Evolutionary conservation across 352 stramenopile genomes (phyloP), one percentile per base, ranked within the genome.

Genomic region (Phytophthora sp.): DNA sequence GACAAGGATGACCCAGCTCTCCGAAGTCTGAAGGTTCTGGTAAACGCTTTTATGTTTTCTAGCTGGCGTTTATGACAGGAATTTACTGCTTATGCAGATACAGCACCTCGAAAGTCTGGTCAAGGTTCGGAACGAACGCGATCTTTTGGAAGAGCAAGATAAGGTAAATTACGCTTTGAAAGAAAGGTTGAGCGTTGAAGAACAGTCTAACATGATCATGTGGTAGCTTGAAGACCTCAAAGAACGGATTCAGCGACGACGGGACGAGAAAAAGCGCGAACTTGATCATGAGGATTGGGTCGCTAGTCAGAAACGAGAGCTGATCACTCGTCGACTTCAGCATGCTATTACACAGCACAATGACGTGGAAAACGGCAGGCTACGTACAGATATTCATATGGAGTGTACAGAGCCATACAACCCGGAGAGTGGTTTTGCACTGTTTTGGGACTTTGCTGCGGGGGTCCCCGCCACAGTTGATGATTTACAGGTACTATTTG

Each of bases 81-180:
- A 27, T 12, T 24, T 35, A 46, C 44, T 35, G 2, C 29, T 18
- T 60, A n/a, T n/a, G 20, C 33, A 84, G 76, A 67, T 45, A 23
- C 46, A 77, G 15, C 80, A 89, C 35, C 53, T 83, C 16, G 64
- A 84, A 53, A 79, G 59, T 16, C 55, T 89, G 18, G 58, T 56
- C 3, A 81, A 80, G 49, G 52, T 89, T 20, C 74, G 74, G 13
- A 80, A 89, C n/a, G 78, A 89, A 35, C 68, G 80, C 6, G 66
- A 84, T 35, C 57, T 89, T 36, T 63, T 89, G 12, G 78, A 89
- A 64, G 80, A 89, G 49, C 73, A 86, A 51, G 80, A 87, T 57
- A 85, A 86, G 66, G 79, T 84, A 47, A 47, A n/a, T 38, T 12
- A 7, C 38, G 20, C 23, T 24, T 60, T n/a, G 12, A 27, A 27